phyloP scores from a whole-genome alignment of 106 monocot species.

The Alisma plantagoaquatica region DNA sequence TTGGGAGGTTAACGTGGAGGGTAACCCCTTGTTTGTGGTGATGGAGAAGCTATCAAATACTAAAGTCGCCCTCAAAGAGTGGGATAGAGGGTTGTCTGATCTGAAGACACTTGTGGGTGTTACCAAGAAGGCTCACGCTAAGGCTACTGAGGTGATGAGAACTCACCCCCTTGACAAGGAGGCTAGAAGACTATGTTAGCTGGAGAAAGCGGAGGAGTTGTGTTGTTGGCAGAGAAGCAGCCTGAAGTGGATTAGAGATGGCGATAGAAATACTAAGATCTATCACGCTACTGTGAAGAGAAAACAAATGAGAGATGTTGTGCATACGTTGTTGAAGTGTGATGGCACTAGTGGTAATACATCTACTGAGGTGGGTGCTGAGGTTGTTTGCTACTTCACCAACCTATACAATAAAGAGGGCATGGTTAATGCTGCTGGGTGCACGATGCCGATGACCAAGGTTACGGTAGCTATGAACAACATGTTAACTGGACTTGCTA shows the following conservation, averaged over 20 bases:
- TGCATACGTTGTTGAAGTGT: too few relatives aligned
- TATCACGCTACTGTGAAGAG: too few relatives aligned
- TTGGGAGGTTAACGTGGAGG: not conserved
- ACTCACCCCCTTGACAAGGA: not conserved
- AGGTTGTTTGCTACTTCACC: not conserved
- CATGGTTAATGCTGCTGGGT: too few relatives aligned
- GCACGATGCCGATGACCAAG: too few relatives aligned
- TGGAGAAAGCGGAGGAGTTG: too few relatives aligned
- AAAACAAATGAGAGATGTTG: too few relatives aligned
- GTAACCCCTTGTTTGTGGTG: not conserved
- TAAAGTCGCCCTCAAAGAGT: not conserved
- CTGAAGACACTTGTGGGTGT: not conserved
- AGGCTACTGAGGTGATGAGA: not conserved
- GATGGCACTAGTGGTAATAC: too few relatives aligned
- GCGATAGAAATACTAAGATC: too few relatives aligned
- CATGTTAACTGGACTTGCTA: too few relatives aligned
- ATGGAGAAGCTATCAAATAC: not conserved
- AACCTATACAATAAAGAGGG: not conserved
- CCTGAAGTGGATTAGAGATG: too few relatives aligned
- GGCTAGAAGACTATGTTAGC: not conserved
- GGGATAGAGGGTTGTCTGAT: not conserved
- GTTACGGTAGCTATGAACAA: too few relatives aligned
- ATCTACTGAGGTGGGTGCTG: not conserved
- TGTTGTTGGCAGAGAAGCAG: too few relatives aligned
- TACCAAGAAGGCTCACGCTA: not conserved